These are phyloP conservation scores for Biscogniauxia mediterranea DNA, from an alignment of 2,329 filamentous ascomycete species.

Conservation along the genomic window DNA sequence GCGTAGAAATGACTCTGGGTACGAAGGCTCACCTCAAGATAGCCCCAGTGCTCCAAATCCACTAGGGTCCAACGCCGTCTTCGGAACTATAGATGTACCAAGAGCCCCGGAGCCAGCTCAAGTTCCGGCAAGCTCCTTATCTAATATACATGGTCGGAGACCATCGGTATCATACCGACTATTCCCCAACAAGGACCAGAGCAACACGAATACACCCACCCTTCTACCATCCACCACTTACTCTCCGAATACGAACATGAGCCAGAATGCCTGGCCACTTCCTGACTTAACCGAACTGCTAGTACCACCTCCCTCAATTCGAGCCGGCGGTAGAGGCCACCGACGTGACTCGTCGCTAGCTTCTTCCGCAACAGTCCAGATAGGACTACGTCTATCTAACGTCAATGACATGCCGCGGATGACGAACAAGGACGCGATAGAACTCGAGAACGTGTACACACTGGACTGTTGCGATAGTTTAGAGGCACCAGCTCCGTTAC, in stretches of 20 bases:
- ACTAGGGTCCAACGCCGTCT: slow-evolving; percentile 35
- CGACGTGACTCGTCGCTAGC: slow-evolving; percentile 59
- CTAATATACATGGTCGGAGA: slow-evolving; percentile 34
- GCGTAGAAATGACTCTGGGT: slow-evolving; percentile 25
- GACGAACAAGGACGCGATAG: slow-evolving; percentile 30
- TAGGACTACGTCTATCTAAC: slow-evolving; percentile 66
- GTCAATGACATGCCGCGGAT: slow-evolving; percentile 48
- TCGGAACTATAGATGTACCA: slow-evolving; percentile 20
- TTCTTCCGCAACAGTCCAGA: slow-evolving; percentile 69
- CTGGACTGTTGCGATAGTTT: slow-evolving; percentile 35
- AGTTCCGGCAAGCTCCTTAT: slow-evolving; percentile 23
- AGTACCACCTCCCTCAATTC: slow-evolving; percentile 45
- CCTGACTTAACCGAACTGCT: slow-evolving; percentile 29
- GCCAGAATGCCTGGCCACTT: background rate
- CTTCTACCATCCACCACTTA: slow-evolving; percentile 51
- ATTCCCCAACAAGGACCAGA: slow-evolving; percentile 35
- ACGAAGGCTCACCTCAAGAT: slow-evolving; percentile 17
- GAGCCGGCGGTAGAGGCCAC: slow-evolving; percentile 42
- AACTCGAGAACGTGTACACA: slow-evolving; percentile 38
- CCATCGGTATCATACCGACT: slow-evolving; percentile 38
- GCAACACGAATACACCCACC: slow-evolving; percentile 34
- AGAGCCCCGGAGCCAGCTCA: slow-evolving; percentile 33
- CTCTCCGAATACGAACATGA: slow-evolving; percentile 27
- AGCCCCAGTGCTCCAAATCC: slow-evolving; percentile 32
- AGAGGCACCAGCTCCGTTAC: slow-evolving; percentile 16